A percentile compares a stretch with the other conserved stretches of the same genome.
Evolutionary conservation across 2,329 filamentous ascomycete species (phyloP).

Genomic region (Penicillium sp.): DNA sequence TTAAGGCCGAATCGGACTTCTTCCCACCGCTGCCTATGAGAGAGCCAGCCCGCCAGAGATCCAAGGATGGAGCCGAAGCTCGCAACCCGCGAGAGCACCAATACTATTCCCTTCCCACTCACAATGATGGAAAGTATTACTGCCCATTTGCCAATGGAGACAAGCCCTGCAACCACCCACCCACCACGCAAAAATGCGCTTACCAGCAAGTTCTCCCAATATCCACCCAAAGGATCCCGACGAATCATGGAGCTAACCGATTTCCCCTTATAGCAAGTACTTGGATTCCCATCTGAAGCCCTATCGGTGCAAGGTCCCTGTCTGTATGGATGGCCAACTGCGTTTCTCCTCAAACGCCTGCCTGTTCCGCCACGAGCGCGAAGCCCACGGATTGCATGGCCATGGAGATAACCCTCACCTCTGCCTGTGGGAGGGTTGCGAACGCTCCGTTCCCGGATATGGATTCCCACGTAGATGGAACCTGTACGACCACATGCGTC

Average conservation of each 20-base stretch:
- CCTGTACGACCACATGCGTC: constrained; percentile 93
- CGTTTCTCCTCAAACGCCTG: constrained; percentile 95
- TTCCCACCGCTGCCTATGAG: constrained; percentile 36
- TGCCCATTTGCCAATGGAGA: constrained; percentile 76
- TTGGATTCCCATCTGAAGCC: constrained; percentile 96
- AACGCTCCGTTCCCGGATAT: constrained; percentile 76
- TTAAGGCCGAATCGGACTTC: constrained; percentile 39
- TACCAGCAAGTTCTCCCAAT: constrained; percentile 73
- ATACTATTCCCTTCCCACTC: constrained; percentile 44
- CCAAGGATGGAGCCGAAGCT: constrained; percentile 40
- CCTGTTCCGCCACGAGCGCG: constrained; percentile 88
- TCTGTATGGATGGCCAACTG: constrained; percentile 82
- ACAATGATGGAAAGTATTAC: constrained; percentile 79
- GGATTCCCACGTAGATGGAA: constrained; percentile 97
- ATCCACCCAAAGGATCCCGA: constrained; percentile 1
- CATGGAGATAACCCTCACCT: constrained; percentile 90
- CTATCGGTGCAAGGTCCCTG: constrained; percentile 85
- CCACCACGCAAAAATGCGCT: constrained; percentile 97
- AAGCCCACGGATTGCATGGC: constrained; percentile 93
- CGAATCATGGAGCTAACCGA: constrained; percentile 22
- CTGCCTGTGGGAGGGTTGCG: constrained; percentile 84
- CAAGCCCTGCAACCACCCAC: constrained; percentile 79
- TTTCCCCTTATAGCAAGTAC: constrained; percentile 69
- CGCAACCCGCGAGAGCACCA: constrained; percentile 44
- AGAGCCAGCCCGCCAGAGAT: constrained; percentile 34